A percentile compares a stretch with the other conserved stretches of the same genome.
phyloP scores from a whole-genome alignment of 495 filamentous ascomycete species.

The Aspergillus affinis region DNA sequence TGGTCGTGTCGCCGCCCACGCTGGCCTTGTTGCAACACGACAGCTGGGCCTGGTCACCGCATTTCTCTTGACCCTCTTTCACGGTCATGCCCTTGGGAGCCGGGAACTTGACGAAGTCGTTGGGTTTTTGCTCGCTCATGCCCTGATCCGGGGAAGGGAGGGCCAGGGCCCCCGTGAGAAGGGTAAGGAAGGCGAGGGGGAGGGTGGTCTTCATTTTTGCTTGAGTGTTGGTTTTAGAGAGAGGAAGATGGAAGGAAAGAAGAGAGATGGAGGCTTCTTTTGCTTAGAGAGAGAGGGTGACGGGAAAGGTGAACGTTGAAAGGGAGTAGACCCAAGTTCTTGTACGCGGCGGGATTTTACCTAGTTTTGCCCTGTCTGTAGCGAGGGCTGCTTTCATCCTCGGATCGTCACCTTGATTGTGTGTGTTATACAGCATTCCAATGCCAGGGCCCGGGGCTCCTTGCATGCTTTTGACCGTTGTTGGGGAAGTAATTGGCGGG shows the following conservation, averaged over 20 bases:
- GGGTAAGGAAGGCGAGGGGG: slow-evolving; percentile 6
- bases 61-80: slow-evolving; percentile 48
- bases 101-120: slow-evolving; percentile 27
- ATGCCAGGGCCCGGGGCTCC: too few species aligned
- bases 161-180: slow-evolving; percentile 7
- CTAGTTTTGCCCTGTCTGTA: too few species aligned
- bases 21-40: slow-evolving; percentile 49
- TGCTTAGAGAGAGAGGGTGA: too few species aligned
- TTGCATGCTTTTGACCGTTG: too few species aligned
- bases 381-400: too few species aligned
- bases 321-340: too few species aligned
- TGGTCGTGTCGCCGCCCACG: slow-evolving; percentile 46
- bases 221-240: neutral
- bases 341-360: too few species aligned
- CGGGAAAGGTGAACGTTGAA: too few species aligned
- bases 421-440: too few species aligned
- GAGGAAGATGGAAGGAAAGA: neutral
- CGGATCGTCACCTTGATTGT: too few species aligned
- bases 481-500: too few species aligned
- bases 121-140: slow-evolving; percentile 14
- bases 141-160: slow-evolving; percentile 5
- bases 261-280: neutral
- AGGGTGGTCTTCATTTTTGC: slow-evolving; percentile 13
- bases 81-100: slow-evolving; percentile 45
- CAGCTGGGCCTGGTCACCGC: slow-evolving; percentile 50